Conservation (phyloP, 2,329 filamentous ascomycete genomes). For the Phialophora verrucosa region DNA sequence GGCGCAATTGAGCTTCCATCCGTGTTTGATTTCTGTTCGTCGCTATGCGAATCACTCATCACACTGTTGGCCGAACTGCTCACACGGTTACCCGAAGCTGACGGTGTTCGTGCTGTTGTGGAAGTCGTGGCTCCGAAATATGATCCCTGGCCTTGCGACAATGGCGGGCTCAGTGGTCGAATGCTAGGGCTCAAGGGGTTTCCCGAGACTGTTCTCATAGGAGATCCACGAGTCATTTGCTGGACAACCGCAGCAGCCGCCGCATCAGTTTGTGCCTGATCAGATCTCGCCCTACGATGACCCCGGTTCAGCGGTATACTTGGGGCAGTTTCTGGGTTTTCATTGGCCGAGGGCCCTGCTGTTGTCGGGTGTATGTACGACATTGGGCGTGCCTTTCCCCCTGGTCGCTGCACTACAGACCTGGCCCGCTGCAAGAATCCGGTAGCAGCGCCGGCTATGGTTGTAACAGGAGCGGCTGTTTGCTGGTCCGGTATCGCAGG, state of each 20-base stretch:
- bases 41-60: constrained; percentile 53
- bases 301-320: constrained; percentile 54
- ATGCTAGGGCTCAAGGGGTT: constrained; percentile 61
- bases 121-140: constrained; percentile 59
- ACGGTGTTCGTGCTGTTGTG: constrained; percentile 44
- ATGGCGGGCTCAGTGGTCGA: constrained; percentile 62
- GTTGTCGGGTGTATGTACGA: constrained; percentile 50
- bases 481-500: constrained; percentile 72
- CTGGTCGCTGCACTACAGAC: constrained; percentile 58
- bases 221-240: constrained; percentile 82
- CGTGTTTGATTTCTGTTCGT: constrained; percentile 51
- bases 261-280: constrained; percentile 47
- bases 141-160: constrained; percentile 52
- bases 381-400: constrained; percentile 41
- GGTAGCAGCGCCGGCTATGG: constrained; percentile 60
- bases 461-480: constrained; percentile 74
- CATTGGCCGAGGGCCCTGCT: constrained; percentile 48
- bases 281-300: constrained; percentile 58
- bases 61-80: constrained; percentile 70
- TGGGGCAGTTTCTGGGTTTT: constrained; percentile 55
- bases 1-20: constrained; percentile 55
- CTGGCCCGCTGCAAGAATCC: constrained; percentile 65
- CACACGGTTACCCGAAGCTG: constrained; percentile 53
- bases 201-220: constrained; percentile 48
- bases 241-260: constrained; percentile 75